Evolutionary conservation across 2,329 filamentous ascomycete genomes (phyloP).

Genomic region (Ophiostoma populinum): DNA sequence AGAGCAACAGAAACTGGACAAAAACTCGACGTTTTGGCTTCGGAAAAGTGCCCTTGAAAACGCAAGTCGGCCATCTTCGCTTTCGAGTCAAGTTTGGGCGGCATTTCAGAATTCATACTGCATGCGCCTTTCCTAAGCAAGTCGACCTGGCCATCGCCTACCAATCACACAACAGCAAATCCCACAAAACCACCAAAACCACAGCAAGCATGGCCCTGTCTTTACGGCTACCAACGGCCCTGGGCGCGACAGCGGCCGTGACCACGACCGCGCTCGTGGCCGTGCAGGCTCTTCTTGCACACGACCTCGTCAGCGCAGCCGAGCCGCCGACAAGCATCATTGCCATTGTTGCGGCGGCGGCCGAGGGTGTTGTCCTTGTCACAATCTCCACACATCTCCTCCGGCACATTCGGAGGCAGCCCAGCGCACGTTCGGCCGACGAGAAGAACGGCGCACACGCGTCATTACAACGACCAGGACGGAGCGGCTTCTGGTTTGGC

Average conservation of each 20-base stretch:
- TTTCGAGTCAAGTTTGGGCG: too few species aligned
- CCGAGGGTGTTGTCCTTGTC: slow-evolving; percentile 22
- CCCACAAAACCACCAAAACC: too few species aligned
- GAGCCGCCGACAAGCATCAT: slow-evolving; percentile 18
- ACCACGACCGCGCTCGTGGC: slow-evolving; percentile 23
- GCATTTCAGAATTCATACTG: too few species aligned
- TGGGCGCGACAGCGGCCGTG: slow-evolving; percentile 21
- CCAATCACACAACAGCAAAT: slow-evolving; percentile 10
- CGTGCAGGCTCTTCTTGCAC: slow-evolving; percentile 24
- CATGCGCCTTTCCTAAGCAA: not conserved
- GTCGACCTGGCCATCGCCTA: not conserved
- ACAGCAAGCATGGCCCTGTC: slow-evolving; percentile 22
- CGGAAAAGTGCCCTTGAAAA: too few species aligned
- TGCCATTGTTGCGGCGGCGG: slow-evolving; percentile 21
- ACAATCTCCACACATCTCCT: slow-evolving; percentile 18
- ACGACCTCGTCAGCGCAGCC: slow-evolving; percentile 15
- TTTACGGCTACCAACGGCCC: slow-evolving; percentile 18
- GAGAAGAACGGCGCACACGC: not conserved
- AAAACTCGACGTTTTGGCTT: too few species aligned
- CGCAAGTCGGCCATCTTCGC: too few species aligned
- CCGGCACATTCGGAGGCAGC: slow-evolving; percentile 14
- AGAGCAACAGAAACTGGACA: too few species aligned
- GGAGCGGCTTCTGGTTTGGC: slow-evolving; percentile 20
- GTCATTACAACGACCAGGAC: slow-evolving; percentile 2
- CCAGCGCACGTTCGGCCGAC: slow-evolving; percentile 7